phyloP scores from a whole-genome alignment of 768 basidiomycete genomes.

The Calocera cornea region DNA sequence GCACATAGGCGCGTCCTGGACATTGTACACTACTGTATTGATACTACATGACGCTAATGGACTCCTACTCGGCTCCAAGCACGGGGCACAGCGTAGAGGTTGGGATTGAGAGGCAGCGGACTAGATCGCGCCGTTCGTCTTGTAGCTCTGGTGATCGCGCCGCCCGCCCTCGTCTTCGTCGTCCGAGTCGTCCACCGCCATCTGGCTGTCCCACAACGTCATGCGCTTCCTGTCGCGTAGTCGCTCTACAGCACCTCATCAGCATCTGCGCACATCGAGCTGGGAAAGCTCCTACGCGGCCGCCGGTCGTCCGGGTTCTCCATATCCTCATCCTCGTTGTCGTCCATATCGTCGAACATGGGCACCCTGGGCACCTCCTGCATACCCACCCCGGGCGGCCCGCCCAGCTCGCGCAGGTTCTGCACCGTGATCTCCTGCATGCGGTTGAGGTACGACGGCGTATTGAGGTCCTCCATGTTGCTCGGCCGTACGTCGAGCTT shows the following conservation, averaged over 20 bases:
- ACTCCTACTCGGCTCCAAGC: neutral
- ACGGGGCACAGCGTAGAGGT: neutral
- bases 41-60: slow-evolving; percentile 11
- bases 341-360: slow-evolving; percentile 70
- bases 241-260: slow-evolving; percentile 29
- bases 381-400: slow-evolving; percentile 89
- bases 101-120: slow-evolving; percentile 11
- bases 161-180: slow-evolving; percentile 90
- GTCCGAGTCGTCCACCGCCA: slow-evolving; percentile 89
- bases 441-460: slow-evolving; percentile 81
- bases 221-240: slow-evolving; percentile 59
- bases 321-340: slow-evolving; percentile 69
- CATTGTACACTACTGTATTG: slow-evolving; percentile 3
- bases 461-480: slow-evolving; percentile 92
- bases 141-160: slow-evolving; percentile 31
- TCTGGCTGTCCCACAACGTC: slow-evolving; percentile 42
- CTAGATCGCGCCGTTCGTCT: slow-evolving; percentile 4
- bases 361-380: slow-evolving; percentile 72
- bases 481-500: slow-evolving; percentile 87
- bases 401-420: slow-evolving; percentile 69
- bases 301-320: slow-evolving; percentile 64
- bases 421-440: slow-evolving; percentile 87
- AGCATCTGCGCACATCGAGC: neutral
- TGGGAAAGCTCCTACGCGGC: slow-evolving; percentile 32
- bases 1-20: neutral